A percentile compares a stretch with the other conserved stretches of the same genome.
These are phyloP conservation scores for Auricularia heimuer DNA, from an alignment of 768 basidiomycete genomes.

Conservation along the genomic window DNA sequence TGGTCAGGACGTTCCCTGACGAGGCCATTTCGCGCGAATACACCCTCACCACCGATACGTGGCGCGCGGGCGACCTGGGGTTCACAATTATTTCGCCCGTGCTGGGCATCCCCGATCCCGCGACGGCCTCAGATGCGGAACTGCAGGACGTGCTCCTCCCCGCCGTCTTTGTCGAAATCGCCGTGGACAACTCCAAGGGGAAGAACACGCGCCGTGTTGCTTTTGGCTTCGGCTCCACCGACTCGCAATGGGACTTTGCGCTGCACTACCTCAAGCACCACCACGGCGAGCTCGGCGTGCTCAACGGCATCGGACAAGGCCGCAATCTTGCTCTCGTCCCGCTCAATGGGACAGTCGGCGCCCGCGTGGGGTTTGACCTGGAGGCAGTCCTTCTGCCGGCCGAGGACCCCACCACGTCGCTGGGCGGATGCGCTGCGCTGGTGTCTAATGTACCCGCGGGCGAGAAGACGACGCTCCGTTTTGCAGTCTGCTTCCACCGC, in stretches of 20 bases:
- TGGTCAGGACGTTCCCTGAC: neutral
- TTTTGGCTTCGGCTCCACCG: neutral
- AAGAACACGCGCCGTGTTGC: neutral
- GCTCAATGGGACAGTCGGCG: neutral
- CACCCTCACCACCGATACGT: neutral
- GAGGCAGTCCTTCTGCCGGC: neutral
- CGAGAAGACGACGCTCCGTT: neutral
- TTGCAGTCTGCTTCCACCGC: constrained; percentile 2
- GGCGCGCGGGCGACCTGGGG: neutral
- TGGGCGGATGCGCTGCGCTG: neutral
- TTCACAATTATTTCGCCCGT: neutral
- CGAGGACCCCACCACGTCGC: neutral
- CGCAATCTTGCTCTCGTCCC: neutral
- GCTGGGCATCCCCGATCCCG: neutral
- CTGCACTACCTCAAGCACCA: neutral
- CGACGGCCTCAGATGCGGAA: neutral
- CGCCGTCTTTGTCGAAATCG: neutral
- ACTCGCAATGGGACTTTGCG: neutral
- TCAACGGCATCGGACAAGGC: neutral
- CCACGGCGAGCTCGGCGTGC: neutral
- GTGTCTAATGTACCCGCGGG: neutral
- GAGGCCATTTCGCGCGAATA: neutral
- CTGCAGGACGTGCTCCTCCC: neutral
- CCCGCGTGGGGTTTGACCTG: neutral
- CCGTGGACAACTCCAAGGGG: neutral